Evolutionary conservation across 768 basidiomycete genomes (phyloP), one percentile per base, ranked within the genome.

Genomic region (Lactarius psammicola): DNA sequence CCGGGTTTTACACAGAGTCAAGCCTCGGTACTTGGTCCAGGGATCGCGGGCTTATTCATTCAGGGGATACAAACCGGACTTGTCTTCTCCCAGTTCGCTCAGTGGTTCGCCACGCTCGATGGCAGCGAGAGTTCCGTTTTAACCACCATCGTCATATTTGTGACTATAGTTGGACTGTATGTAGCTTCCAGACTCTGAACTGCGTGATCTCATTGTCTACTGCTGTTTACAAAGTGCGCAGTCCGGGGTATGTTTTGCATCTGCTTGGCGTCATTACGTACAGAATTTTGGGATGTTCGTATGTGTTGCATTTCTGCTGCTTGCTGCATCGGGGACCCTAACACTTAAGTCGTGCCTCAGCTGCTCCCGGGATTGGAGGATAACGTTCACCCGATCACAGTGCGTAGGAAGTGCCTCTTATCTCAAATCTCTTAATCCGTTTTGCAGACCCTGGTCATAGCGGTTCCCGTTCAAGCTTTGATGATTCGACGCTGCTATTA

Each of bases 401-500:
- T 66, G 56, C 2, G 65, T 66, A 1, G 38, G 9, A 1, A n/a
- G 28, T 18, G 30, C n/a, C 23, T 3, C 49, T 44, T 58, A 8
- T 30, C 23, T 17, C 20, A 23, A 17, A 26, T 34, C 23, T 20
- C 55, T 38, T 61, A 34, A 66, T 28, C 9, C 3, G 31, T 3
- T 59, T 44, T 28, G 13, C 26, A 66, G 65, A 54, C 49, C 18
- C 49, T 54, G 23, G 1, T 54, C 38, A 62, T 62, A n/a, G 23
- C 65, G 11, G 30, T 30, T 26, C 65, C 65, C 6, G 57, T 66
- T 30, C 65, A 66, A 2, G 33, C 49, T 17, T 33, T 58, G 38
- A 62, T 66, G 60, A 42, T 66, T 28, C 51, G 60, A 33, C 65
- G 65, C 10, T 66, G 65, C 40, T 62, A 66, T 59, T 20, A 62